Conservation (phyloP, 108 stramenopile genomes). For the Cyclotella baltica region DNA sequence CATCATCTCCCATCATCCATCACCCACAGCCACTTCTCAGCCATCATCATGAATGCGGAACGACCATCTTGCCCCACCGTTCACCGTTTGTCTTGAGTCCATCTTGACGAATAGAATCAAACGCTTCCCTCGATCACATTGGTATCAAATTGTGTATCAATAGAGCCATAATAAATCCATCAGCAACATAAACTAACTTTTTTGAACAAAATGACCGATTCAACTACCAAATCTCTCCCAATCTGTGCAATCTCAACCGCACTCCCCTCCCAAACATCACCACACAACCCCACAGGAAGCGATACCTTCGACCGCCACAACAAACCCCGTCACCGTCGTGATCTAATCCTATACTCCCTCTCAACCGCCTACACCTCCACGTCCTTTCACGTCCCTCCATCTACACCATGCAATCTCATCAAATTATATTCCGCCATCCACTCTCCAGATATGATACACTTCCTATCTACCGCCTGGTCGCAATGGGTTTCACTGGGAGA, state of each 20-base stretch:
- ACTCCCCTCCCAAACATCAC: constrained; percentile 11
- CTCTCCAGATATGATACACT: constrained; percentile 33
- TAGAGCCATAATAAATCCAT: too few species aligned
- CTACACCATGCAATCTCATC: constrained; percentile 13
- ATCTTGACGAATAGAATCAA: too few species aligned
- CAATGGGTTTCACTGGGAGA: constrained; percentile 48
- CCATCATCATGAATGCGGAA: too few species aligned
- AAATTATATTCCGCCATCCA: constrained; percentile 39
- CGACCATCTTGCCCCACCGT: too few species aligned
- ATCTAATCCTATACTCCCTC: constrained; percentile 58
- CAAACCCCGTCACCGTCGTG: constrained; percentile 71
- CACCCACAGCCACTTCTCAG: too few species aligned
- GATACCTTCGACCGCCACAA: constrained; percentile 67
- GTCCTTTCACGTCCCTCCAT: constrained; percentile 6
- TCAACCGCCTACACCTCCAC: constrained; percentile 9
- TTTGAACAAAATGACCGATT: neutral
- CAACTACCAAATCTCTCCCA: neutral
- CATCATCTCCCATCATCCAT: too few species aligned
- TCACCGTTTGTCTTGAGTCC: too few species aligned
- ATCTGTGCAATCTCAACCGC: constrained; percentile 11
- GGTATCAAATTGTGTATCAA: too few species aligned
- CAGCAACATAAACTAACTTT: neutral
- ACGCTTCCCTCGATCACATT: too few species aligned
- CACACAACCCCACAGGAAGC: neutral
- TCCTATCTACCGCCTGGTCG: constrained; percentile 40